Percentiles rank a stretch among this genome's conserved stretches.
These are phyloP conservation scores for Starmerella riodocensis DNA, from an alignment of 805 yeast genomes.

Conservation along the genomic window DNA sequence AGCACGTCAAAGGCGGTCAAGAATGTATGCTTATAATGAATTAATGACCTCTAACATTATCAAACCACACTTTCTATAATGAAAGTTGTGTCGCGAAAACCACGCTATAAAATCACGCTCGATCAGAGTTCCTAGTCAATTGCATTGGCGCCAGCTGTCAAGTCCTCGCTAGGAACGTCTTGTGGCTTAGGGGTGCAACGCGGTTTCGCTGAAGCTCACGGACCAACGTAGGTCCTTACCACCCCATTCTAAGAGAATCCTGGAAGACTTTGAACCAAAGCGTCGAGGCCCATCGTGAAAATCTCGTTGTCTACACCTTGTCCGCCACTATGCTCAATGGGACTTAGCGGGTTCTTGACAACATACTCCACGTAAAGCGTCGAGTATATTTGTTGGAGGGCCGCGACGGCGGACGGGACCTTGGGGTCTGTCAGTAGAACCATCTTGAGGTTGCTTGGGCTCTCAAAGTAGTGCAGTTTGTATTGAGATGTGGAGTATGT, in stretches of 20 bases:
- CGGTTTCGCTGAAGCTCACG: too few species aligned
- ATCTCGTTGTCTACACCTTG: constrained; percentile 40
- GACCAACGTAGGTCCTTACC: too few species aligned
- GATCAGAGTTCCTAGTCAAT: too few species aligned
- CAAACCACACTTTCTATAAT: neutral
- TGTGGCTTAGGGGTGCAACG: too few species aligned
- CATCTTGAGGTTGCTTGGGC: constrained; percentile 66
- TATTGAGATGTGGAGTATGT: constrained; percentile 47
- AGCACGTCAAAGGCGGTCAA: too few species aligned
- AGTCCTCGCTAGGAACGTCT: too few species aligned
- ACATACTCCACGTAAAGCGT: constrained; percentile 46
- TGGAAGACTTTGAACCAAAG: constrained; percentile 29
- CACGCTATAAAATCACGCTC: too few species aligned
- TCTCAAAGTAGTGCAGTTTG: constrained; percentile 66
- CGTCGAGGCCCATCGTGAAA: constrained; percentile 46
- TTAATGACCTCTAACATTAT: neutral
- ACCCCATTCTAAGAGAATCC: constrained; percentile 20
- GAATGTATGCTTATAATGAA: too few species aligned
- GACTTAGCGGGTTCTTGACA: constrained; percentile 37
- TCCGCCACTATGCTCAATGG: constrained; percentile 18
- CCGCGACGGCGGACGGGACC: constrained; percentile 42
- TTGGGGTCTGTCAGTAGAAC: constrained; percentile 56
- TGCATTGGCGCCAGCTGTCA: too few species aligned
- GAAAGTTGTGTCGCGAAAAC: too few species aligned
- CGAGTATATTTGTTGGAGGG: constrained; percentile 46